Evolutionary conservation across 2,329 filamentous ascomycete species (phyloP).

Genomic region (Colletotrichum eleusines): DNA sequence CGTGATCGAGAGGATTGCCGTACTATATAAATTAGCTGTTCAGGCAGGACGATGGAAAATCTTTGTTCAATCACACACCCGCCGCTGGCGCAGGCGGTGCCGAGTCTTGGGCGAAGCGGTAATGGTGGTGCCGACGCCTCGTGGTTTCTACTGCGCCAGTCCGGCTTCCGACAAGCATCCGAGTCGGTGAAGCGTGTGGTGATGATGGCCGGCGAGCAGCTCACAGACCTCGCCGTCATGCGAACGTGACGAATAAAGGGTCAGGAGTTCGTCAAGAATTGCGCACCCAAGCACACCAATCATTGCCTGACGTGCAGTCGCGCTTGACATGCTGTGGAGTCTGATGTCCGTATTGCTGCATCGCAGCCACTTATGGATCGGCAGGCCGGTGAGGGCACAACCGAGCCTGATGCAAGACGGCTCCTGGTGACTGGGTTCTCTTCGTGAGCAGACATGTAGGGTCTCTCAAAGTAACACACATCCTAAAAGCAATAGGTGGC

Average conservation of each 20-base stretch:
- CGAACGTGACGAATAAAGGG: neutral
- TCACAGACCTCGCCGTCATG: neutral
- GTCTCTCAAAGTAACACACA: no score
- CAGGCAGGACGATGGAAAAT: neutral
- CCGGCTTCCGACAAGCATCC: neutral
- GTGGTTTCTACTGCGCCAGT: neutral
- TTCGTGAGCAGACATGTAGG: no score
- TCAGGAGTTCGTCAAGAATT: no score
- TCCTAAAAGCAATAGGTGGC: no score
- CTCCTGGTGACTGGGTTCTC: no score
- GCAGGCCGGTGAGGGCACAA: no score
- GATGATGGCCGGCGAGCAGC: neutral
- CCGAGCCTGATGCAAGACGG: no score
- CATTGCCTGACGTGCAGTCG: no score
- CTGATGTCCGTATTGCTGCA: no score
- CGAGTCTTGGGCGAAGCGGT: neutral
- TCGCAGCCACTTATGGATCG: no score
- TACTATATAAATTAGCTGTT: conserved; percentile 9
- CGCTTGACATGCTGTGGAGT: no score
- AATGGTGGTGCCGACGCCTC: neutral
- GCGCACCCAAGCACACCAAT: no score
- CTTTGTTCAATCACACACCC: neutral
- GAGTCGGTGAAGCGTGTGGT: neutral
- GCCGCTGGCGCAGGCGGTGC: neutral
- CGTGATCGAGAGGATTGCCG: neutral